A percentile compares a stretch with the other conserved stretches of the same genome.
These are phyloP conservation scores for Populus nigra DNA, from an alignment of 345 rosid genomes.

Conservation along the genomic window DNA sequence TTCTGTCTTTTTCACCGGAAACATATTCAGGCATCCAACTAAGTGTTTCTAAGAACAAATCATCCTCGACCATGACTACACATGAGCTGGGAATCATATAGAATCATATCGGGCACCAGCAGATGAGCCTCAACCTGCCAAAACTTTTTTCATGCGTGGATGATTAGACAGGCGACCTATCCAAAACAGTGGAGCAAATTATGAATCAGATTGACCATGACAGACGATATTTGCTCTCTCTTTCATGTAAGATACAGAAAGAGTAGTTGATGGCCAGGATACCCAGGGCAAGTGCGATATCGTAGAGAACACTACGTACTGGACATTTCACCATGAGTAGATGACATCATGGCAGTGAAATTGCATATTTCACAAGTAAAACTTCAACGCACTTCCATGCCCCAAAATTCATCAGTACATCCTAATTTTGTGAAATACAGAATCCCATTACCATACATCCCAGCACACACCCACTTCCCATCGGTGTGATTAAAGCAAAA, in stretches of 20 bases:
- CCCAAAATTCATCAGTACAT: not conserved
- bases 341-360: not conserved
- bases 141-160: not conserved
- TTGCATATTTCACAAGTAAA: not conserved
- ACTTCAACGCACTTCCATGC: not conserved
- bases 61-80: not conserved
- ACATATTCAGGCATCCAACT: not conserved
- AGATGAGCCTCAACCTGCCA: not conserved
- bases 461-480: not conserved
- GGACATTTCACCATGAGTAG: not conserved
- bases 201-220: not conserved
- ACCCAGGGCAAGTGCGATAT: not conserved
- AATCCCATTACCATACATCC: not conserved
- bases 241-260: not conserved
- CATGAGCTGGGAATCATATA: constrained; percentile 8
- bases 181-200: not conserved
- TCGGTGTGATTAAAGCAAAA: not conserved
- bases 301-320: not conserved
- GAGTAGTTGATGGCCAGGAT: not conserved
- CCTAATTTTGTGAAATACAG: not conserved
- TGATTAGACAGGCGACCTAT: constrained; percentile 1
- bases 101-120: constrained; percentile 6
- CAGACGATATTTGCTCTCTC: not conserved
- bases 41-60: not conserved
- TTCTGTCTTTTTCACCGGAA: not conserved